A percentile compares a stretch with the other conserved stretches of the same genome.
These are phyloP conservation scores for Ophidiomyces ophidiicola DNA, from an alignment of 2,329 filamentous ascomycete genomes.

Conservation along the genomic window DNA sequence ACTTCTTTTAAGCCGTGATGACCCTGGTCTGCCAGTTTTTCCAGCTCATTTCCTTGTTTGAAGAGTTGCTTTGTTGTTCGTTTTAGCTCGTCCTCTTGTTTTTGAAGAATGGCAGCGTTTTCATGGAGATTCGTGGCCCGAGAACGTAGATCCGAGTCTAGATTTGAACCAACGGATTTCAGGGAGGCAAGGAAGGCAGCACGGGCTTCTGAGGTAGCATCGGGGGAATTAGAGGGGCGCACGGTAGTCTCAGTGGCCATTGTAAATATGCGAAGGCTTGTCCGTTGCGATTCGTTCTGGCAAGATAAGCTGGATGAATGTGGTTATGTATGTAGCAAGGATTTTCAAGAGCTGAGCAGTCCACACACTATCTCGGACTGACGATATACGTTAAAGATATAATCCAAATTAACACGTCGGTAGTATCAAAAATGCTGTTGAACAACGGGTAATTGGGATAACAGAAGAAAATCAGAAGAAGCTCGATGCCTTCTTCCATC, in stretches of 20 bases:
- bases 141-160: conserved; percentile 43
- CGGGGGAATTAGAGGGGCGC: conserved; percentile 10
- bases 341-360: too few species aligned
- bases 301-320: too few species aligned
- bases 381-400: too few species aligned
- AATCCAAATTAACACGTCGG: too few species aligned
- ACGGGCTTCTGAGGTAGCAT: conserved; percentile 33
- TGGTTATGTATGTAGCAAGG: too few species aligned
- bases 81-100: conserved; percentile 44
- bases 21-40: conserved; percentile 43
- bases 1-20: conserved; percentile 49
- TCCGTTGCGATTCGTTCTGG: too few species aligned
- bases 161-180: conserved; percentile 33
- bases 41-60: conserved; percentile 43
- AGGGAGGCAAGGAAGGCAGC: conserved; percentile 36
- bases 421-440: too few species aligned
- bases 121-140: conserved; percentile 45
- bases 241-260: not conserved
- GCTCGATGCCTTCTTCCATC: not conserved
- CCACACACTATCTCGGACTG: too few species aligned
- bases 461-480: not conserved
- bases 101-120: conserved; percentile 42
- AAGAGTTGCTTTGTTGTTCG: conserved; percentile 40
- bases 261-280: not conserved
- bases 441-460: too few species aligned